phyloP scores from a whole-genome alignment of 2,329 filamentous ascomycete genomes.

The Davidsoniella australis region DNA sequence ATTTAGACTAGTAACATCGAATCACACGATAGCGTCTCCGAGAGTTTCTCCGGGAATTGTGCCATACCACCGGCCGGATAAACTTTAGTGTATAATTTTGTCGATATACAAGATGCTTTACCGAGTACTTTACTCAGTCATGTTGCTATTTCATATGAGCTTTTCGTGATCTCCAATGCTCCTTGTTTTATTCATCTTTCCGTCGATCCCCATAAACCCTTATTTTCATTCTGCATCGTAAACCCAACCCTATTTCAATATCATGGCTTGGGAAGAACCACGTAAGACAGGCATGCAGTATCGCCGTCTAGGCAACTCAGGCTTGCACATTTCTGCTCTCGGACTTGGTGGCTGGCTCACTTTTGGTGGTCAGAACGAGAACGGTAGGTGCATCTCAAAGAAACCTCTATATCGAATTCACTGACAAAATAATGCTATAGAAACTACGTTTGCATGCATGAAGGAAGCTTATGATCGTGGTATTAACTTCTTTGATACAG shows the following conservation, averaged over 20 bases:
- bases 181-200: not conserved
- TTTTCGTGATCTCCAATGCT: not conserved
- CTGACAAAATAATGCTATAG: slow-evolving; percentile 13
- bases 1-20: not conserved
- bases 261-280: slow-evolving; percentile 27
- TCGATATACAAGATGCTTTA: not conserved
- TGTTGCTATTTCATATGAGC: not conserved
- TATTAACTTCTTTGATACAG: slow-evolving; percentile 47
- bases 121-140: not conserved
- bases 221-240: not conserved
- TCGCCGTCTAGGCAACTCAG: slow-evolving; percentile 30
- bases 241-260: slow-evolving; percentile 8
- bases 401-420: not conserved
- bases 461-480: slow-evolving; percentile 42
- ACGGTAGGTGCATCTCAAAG: not conserved
- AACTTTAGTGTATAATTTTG: not conserved
- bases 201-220: not conserved
- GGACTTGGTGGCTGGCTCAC: slow-evolving; percentile 50
- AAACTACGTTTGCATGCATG: slow-evolving; percentile 39
- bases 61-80: not conserved
- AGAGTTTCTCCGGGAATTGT: slow-evolving; percentile 14
- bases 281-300: slow-evolving; percentile 28
- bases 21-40: slow-evolving; percentile 12
- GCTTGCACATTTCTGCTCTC: slow-evolving; percentile 45
- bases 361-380: slow-evolving; percentile 37